phyloP scores from a whole-genome alignment of 2,329 filamentous ascomycete species.

The Nemania sp. region DNA sequence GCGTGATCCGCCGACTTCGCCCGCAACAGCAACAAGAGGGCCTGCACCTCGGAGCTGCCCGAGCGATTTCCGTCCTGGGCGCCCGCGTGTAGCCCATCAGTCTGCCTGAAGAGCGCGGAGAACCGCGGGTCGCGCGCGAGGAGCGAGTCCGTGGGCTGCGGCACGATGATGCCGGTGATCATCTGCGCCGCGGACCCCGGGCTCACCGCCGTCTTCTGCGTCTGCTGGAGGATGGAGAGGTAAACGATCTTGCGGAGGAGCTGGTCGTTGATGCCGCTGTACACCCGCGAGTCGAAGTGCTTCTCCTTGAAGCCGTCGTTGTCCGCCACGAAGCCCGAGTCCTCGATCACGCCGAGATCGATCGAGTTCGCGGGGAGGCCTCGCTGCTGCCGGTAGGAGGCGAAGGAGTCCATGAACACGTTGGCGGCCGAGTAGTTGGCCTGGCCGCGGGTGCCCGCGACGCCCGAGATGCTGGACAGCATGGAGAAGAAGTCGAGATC shows the following conservation, averaged over 20 bases:
- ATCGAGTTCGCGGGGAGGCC: conserved; percentile 44
- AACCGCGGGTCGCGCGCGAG: conserved; percentile 6
- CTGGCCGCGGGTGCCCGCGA: conserved; percentile 44
- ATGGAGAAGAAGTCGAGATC: conserved; percentile 46
- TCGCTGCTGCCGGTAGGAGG: conserved; percentile 40
- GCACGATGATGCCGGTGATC: conserved; percentile 4
- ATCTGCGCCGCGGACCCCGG: conserved; percentile 9
- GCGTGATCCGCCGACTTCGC: conserved; percentile 7
- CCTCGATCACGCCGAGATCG: conserved; percentile 46
- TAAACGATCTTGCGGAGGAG: conserved; percentile 29
- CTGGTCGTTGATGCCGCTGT: conserved; percentile 29
- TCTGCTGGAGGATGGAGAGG: conserved; percentile 33
- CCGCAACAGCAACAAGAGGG: background rate
- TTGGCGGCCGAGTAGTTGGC: conserved; percentile 49
- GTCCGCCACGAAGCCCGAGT: conserved; percentile 40
- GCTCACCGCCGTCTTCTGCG: conserved; percentile 15
- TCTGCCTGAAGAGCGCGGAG: conserved; percentile 1
- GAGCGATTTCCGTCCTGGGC: background rate
- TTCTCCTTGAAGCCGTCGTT: conserved; percentile 17
- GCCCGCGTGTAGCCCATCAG: background rate
- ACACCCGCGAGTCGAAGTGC: conserved; percentile 17
- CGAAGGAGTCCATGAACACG: conserved; percentile 47
- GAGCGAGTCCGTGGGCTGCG: conserved; percentile 6
- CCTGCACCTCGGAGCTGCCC: conserved; percentile 5
- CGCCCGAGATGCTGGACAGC: conserved; percentile 42